These are phyloP conservation scores for Brassica juncea DNA, from an alignment of 345 rosid species.

Conservation along the genomic window DNA sequence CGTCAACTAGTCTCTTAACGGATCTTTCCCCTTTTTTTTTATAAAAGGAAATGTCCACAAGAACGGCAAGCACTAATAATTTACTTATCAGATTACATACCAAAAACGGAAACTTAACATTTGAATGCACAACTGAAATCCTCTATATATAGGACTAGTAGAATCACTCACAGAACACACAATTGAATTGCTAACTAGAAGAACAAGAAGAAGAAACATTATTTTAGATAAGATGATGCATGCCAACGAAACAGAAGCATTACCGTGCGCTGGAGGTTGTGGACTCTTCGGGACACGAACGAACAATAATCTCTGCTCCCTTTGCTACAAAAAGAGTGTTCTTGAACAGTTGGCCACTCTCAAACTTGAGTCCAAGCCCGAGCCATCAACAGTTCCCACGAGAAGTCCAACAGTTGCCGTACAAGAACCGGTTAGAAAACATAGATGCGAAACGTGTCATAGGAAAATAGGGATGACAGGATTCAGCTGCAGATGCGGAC, in stretches of 20 bases:
- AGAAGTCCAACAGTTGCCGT: not conserved
- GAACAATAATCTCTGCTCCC: constrained; percentile 33
- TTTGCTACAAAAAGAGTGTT: constrained; percentile 12
- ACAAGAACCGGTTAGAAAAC: constrained; percentile 17
- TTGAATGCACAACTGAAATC: not conserved
- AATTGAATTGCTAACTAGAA: not conserved
- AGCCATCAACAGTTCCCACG: not conserved
- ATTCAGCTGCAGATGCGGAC: constrained; percentile 66
- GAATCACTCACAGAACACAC: not conserved
- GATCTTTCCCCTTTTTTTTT: not conserved
- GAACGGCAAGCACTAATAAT: not conserved
- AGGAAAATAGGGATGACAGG: constrained; percentile 70
- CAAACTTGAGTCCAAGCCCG: not conserved
- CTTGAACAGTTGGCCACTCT: not conserved
- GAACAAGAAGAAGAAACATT: not conserved
- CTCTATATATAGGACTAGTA: not conserved
- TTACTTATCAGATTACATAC: not conserved
- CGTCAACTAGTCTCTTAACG: not conserved
- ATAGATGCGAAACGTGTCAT: constrained; percentile 53
- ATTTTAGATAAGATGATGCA: not conserved
- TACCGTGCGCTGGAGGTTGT: constrained; percentile 27
- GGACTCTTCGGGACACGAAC: constrained; percentile 14
- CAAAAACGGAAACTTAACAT: constrained; percentile 6
- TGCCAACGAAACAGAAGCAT: not conserved
- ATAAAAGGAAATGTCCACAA: not conserved